phyloP scores from a whole-genome alignment of 1,284 basidiomycete genomes.

The Ustilago bromivora region DNA sequence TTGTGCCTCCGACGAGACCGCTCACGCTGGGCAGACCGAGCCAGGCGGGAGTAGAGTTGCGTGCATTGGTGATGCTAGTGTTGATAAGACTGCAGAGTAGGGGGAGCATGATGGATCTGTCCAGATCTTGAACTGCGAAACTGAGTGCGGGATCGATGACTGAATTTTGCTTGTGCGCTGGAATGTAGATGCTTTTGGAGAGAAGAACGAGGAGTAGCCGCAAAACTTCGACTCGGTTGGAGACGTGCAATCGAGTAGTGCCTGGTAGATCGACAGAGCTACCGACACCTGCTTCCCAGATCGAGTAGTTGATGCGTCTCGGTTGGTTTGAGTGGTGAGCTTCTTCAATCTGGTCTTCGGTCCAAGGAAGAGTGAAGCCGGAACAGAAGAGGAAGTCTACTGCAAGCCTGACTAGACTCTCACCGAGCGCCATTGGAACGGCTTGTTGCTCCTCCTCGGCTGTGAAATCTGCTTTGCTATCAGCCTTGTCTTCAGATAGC shows the following conservation, averaged over 20 bases:
- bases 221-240: conserved; percentile 60
- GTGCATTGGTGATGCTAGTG: conserved; percentile 54
- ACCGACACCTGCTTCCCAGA: conserved; percentile 68
- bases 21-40: conserved; percentile 33
- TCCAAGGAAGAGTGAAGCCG: conserved; percentile 67
- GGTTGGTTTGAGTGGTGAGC: not conserved
- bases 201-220: conserved; percentile 63
- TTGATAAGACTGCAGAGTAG: conserved; percentile 67
- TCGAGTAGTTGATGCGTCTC: conserved; percentile 44
- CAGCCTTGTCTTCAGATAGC: not conserved
- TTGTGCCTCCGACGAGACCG: conserved; percentile 35
- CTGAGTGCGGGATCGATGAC: conserved; percentile 44
- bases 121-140: conserved; percentile 51
- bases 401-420: conserved; percentile 46
- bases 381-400: conserved; percentile 67
- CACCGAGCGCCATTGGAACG: conserved; percentile 41
- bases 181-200: conserved; percentile 65
- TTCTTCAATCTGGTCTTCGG: conserved; percentile 58
- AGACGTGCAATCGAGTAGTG: conserved; percentile 50
- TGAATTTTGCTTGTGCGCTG: conserved; percentile 30
- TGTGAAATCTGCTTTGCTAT: not conserved
- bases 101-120: conserved; percentile 55
- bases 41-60: conserved; percentile 42
- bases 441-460: conserved; percentile 19
- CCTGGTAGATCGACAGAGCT: conserved; percentile 57